Conservation (phyloP, 257 asterid genomes). For the Avicennia marina region DNA sequence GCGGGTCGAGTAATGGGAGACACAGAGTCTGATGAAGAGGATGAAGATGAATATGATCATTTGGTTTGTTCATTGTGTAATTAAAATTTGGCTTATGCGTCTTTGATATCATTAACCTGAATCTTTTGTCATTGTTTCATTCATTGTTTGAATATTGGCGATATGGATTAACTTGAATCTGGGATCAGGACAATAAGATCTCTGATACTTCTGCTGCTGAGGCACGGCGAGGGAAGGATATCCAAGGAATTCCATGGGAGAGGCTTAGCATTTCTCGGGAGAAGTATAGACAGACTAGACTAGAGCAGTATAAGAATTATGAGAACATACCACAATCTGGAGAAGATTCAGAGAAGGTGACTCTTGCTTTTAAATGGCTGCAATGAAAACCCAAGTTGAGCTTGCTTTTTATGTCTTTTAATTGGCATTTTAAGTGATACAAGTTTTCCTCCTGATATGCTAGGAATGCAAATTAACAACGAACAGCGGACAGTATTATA, state of each 20-base stretch:
- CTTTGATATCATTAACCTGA: not conserved
- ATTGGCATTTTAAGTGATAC: not conserved
- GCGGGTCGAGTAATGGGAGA: slow-evolving; percentile 49
- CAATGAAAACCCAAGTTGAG: not conserved
- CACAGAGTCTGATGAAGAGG: slow-evolving; percentile 47
- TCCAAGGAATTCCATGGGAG: slow-evolving; percentile 72
- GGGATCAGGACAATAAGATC: slow-evolving; percentile 43
- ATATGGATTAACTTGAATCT: slow-evolving; percentile 26
- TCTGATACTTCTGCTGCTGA: slow-evolving; percentile 59
- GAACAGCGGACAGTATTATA: slow-evolving; percentile 50
- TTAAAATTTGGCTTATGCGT: not conserved
- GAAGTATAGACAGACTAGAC: slow-evolving; percentile 56
- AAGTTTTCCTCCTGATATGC: slow-evolving; percentile 1
- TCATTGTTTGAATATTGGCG: not conserved
- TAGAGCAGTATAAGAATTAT: slow-evolving; percentile 58
- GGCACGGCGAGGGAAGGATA: slow-evolving; percentile 62
- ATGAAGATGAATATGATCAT: slow-evolving; percentile 46
- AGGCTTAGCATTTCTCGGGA: slow-evolving; percentile 48
- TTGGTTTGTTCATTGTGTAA: slow-evolving; percentile 34
- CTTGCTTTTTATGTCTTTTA: not conserved
- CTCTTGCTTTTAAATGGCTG: not conserved
- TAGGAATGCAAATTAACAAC: slow-evolving; percentile 54
- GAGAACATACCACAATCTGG: slow-evolving; percentile 51
- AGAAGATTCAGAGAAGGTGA: slow-evolving; percentile 48
- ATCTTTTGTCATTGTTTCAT: not conserved